These are phyloP conservation scores for Lagerstroemia speciosa DNA, from an alignment of 345 rosid species.

Conservation along the genomic window DNA sequence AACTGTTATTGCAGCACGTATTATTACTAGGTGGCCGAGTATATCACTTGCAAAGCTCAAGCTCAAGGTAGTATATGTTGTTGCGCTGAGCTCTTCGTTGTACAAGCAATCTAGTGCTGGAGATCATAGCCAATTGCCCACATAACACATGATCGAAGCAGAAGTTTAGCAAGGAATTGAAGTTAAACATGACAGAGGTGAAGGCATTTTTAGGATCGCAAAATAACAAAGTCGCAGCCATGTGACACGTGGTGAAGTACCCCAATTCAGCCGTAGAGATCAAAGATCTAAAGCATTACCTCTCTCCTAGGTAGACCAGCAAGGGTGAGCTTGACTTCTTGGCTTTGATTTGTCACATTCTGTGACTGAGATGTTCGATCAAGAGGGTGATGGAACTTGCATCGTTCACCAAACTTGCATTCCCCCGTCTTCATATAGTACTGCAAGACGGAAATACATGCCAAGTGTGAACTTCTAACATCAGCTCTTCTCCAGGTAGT, in stretches of 20 bases:
- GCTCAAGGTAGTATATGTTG: too few relatives aligned
- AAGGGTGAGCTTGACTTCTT: slow-evolving; percentile 64
- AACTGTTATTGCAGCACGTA: background rate
- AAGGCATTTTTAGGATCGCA: background rate
- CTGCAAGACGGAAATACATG: slow-evolving; percentile 26
- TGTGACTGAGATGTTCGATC: slow-evolving; percentile 42
- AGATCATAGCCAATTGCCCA: background rate
- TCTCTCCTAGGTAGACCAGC: slow-evolving; percentile 97
- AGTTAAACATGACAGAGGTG: background rate
- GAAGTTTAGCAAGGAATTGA: background rate
- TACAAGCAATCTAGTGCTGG: too few relatives aligned
- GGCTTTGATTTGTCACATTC: slow-evolving; percentile 27
- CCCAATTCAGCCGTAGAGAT: background rate
- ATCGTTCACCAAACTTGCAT: slow-evolving; percentile 75
- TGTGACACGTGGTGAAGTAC: background rate
- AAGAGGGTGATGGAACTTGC: slow-evolving; percentile 81
- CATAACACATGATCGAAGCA: background rate
- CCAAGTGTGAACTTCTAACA: background rate
- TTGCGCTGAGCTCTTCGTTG: too few relatives aligned
- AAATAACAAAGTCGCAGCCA: background rate
- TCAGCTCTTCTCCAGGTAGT: too few relatives aligned
- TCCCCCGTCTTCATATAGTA: slow-evolving; percentile 91
- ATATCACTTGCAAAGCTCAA: background rate
- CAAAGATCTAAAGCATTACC: slow-evolving; percentile 22
- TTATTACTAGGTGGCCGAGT: background rate